phyloP scores from a whole-genome alignment of 768 basidiomycete species.

The Hygrocybe punicea region DNA sequence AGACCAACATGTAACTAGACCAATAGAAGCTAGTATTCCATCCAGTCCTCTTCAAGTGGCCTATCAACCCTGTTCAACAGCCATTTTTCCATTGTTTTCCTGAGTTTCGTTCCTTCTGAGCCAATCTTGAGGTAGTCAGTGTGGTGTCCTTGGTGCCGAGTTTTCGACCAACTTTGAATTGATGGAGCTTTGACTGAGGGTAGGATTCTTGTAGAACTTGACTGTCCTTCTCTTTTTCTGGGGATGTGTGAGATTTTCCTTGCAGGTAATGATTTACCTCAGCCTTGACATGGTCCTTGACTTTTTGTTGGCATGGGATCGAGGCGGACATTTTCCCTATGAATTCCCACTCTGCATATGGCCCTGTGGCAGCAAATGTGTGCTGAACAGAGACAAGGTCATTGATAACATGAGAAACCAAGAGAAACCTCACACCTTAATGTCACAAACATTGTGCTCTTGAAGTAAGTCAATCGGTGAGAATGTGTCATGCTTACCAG shows the following conservation, averaged over 20 bases:
- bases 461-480: slow-evolving; percentile 18
- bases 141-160: slow-evolving; percentile 15
- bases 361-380: slow-evolving; percentile 12
- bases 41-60: slow-evolving; percentile 14
- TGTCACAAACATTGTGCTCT: slow-evolving; percentile 24
- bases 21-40: neutral
- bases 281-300: slow-evolving; percentile 16
- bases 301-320: slow-evolving; percentile 13
- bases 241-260: slow-evolving; percentile 16
- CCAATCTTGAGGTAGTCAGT: slow-evolving; percentile 18
- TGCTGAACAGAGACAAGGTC: neutral
- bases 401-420: neutral
- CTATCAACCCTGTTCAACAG: slow-evolving; percentile 14
- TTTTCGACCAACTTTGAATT: slow-evolving; percentile 14
- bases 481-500: slow-evolving; percentile 5
- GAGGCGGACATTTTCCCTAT: slow-evolving; percentile 17
- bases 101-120: slow-evolving; percentile 6
- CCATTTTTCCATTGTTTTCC: slow-evolving; percentile 18
- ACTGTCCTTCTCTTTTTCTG: slow-evolving; percentile 6
- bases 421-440: slow-evolving; percentile 16
- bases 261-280: slow-evolving; percentile 10
- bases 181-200: slow-evolving; percentile 18
- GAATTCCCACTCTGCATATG: slow-evolving; percentile 20
- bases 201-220: slow-evolving; percentile 10
- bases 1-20: neutral